Percentiles rank a stretch among this genome's conserved stretches.
Evolutionary conservation across 148 eudicot genomes (phyloP).

Genomic region (Euryodendron excelsum): DNA sequence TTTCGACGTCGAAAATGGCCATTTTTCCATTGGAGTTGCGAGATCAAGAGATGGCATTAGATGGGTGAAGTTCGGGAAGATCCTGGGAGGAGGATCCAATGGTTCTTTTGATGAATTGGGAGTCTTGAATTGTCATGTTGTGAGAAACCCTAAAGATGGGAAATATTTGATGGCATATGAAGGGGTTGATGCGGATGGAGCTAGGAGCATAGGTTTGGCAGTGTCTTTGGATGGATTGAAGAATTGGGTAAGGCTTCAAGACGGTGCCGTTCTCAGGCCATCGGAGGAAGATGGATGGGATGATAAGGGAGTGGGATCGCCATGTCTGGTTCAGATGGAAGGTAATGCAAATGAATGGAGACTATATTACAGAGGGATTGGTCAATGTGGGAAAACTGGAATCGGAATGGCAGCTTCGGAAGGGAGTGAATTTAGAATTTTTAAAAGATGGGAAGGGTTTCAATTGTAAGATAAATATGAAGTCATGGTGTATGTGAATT

Average conservation of each 20-base stretch:
- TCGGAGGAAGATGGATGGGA: conserved; percentile 43
- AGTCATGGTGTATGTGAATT: background rate
- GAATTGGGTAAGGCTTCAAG: conserved; percentile 37
- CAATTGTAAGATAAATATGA: conserved; percentile 18
- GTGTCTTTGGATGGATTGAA: conserved; percentile 45
- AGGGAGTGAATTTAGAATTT: conserved; percentile 30
- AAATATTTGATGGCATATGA: conserved; percentile 57
- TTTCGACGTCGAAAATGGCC: conserved; percentile 10
- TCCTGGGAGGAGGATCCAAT: conserved; percentile 12
- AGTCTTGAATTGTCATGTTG: conserved; percentile 38
- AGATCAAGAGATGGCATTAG: conserved; percentile 32
- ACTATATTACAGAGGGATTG: conserved; percentile 49
- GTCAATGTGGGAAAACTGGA: conserved; percentile 28
- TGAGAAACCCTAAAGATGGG: conserved; percentile 32
- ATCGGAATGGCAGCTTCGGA: conserved; percentile 48
- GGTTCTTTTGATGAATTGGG: conserved; percentile 50
- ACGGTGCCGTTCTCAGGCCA: conserved; percentile 29
- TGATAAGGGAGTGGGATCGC: conserved; percentile 37
- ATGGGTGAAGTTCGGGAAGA: conserved; percentile 33
- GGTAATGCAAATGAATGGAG: conserved; percentile 43
- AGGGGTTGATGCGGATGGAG: conserved; percentile 35
- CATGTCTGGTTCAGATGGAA: conserved; percentile 55
- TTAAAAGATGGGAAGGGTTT: conserved; percentile 42
- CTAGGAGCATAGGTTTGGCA: conserved; percentile 46
- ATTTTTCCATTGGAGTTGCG: conserved; percentile 21